Evolutionary conservation across 352 stramenopile genomes (phyloP), one percentile per base, ranked within the genome.

Genomic region (Phytophthora crassamura): DNA sequence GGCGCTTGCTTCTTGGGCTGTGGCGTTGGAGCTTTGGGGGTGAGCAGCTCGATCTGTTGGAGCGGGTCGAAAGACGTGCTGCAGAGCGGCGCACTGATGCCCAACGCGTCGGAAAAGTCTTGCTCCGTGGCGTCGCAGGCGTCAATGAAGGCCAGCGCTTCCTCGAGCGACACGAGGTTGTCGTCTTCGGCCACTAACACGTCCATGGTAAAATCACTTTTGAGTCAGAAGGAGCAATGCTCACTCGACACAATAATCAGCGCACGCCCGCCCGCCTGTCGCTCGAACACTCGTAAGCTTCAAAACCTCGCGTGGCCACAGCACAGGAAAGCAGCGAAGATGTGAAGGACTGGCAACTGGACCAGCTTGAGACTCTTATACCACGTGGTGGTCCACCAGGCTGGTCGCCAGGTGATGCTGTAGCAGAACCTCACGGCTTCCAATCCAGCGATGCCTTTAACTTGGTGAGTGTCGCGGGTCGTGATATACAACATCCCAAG

Each of bases 91-190:
- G 28, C 53, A 3, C 4, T 9, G 0, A 36, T 38, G 4, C 16
- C 5, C 14, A 64, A 49, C 18, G 38, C 46, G 4, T 67, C 56
- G n/a, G 48, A 59, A 2, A 58, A 36, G 5, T 20, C 43, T 2
- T 53, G 6, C 4, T 62, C 48, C 5, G 18, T 28, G 12, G 33
- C 30, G 0, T 72, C 69, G 28, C 30, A 67, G 38, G 40, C 28
- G 38, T 77, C 64, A 38, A 77, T 65, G 40, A 77, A 72, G 22
- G 69, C 59, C 7, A 74, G 39, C 7, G 61, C 55, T 42, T 75
- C 61, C 16, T 75, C 61, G 2, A 77, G 56, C 28, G 69, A 64
- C 25, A 67, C 55, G 35, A 65, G 22, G 32, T 46, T 41, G 18
- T 72, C 69, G 28, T 66, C 69, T 20, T 72, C 64, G 1, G 53